These are phyloP conservation scores for Fusarium domesticum DNA, from an alignment of 2,329 filamentous ascomycete species.

Conservation along the genomic window DNA sequence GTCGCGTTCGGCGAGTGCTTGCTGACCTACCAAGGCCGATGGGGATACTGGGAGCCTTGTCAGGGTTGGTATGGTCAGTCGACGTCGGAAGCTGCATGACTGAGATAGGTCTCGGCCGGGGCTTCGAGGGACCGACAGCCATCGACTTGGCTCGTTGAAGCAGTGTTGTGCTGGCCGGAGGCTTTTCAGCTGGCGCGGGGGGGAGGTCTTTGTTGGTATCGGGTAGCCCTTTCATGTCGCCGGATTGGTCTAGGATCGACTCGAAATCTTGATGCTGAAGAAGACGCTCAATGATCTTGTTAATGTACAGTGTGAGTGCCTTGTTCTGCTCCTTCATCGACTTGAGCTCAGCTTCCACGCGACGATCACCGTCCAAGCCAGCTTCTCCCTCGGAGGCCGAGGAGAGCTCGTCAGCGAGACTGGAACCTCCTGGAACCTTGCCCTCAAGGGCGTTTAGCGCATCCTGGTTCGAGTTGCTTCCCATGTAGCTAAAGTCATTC, in stretches of 20 bases:
- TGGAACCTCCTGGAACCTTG: conserved; percentile 45
- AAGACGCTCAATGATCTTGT: conserved; percentile 96
- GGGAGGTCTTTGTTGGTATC: conserved; percentile 83
- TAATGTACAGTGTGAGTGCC: conserved; percentile 94
- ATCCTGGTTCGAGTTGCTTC: conserved; percentile 57
- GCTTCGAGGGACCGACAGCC: conserved; percentile 46
- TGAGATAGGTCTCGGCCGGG: conserved; percentile 56
- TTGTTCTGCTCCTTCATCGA: conserved; percentile 91
- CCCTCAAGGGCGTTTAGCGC: conserved; percentile 64
- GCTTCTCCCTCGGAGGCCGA: conserved; percentile 60
- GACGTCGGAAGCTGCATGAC: conserved; percentile 45
- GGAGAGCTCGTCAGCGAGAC: conserved; percentile 85
- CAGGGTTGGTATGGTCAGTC: conserved; percentile 59
- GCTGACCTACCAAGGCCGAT: conserved; percentile 56
- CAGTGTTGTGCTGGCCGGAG: conserved; percentile 45
- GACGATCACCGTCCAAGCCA: conserved; percentile 54
- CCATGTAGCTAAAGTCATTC: conserved; percentile 73
- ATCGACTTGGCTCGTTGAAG: conserved; percentile 62
- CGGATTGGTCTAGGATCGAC: conserved; percentile 81
- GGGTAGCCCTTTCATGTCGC: conserved; percentile 43
- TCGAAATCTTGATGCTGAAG: conserved; percentile 95
- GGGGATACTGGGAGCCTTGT: conserved; percentile 73
- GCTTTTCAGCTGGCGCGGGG: conserved; percentile 52
- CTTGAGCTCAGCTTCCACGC: conserved; percentile 75
- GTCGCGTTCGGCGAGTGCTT: conserved; percentile 54